Percentiles rank a stretch among this genome's conserved stretches.
phyloP scores from a whole-genome alignment of 2,329 filamentous ascomycete species.

The Colletotrichum paranaense region DNA sequence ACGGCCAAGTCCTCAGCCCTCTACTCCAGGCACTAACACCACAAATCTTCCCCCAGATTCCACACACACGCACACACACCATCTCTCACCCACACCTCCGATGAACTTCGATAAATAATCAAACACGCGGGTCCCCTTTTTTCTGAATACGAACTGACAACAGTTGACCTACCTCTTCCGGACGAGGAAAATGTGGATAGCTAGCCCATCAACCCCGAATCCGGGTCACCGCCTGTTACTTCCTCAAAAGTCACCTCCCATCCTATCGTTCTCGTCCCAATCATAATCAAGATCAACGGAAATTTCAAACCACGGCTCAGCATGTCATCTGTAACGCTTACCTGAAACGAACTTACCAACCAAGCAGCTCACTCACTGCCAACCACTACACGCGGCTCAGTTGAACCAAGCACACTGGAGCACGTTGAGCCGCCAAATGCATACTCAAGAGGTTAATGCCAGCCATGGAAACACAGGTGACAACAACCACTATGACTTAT shows the following conservation, averaged over 20 bases:
- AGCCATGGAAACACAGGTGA: too few species aligned
- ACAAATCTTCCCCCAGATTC: not conserved
- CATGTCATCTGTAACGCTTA: constrained; percentile 25
- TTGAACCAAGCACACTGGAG: too few species aligned
- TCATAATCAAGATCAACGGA: not conserved
- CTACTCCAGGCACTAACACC: not conserved
- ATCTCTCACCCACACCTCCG: not conserved
- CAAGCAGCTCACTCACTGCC: too few species aligned
- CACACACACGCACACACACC: not conserved
- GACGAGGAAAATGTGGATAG: not conserved
- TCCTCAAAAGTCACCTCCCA: not conserved
- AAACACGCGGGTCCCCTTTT: not conserved
- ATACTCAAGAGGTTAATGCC: too few species aligned
- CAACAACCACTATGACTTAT: not conserved
- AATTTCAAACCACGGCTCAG: not conserved
- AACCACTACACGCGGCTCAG: too few species aligned
- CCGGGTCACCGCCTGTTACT: not conserved
- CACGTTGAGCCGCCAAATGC: not conserved
- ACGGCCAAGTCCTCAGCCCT: constrained; percentile 8
- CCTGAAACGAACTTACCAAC: constrained; percentile 31
- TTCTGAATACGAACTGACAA: not conserved
- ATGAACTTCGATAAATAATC: not conserved
- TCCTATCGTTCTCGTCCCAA: not conserved
- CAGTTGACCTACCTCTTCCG: not conserved
- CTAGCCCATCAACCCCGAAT: not conserved